phyloP scores from a whole-genome alignment of 768 basidiomycete genomes.

The Leucogyrophana mollusca region DNA sequence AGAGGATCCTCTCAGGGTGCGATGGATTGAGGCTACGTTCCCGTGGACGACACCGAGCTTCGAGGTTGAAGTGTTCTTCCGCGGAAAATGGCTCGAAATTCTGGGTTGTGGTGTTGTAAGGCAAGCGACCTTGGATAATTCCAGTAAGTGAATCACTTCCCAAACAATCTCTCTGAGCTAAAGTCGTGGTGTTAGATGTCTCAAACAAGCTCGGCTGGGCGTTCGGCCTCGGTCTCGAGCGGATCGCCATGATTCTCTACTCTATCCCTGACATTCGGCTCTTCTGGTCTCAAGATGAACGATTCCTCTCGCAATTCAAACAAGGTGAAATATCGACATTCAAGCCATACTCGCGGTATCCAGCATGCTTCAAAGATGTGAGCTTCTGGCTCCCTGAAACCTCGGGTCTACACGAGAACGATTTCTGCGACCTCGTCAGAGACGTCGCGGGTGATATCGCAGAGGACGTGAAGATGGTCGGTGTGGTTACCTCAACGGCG shows the following conservation, averaged over 20 bases:
- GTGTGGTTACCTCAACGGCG: constrained; percentile 15
- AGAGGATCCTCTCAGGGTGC: constrained; percentile 75
- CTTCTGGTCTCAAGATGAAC: constrained; percentile 90
- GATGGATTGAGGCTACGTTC: constrained; percentile 98
- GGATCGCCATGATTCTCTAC: constrained; percentile 97
- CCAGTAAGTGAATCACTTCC: constrained; percentile 77
- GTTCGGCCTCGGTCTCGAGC: constrained; percentile 94
- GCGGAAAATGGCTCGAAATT: constrained; percentile 96
- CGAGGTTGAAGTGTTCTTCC: constrained; percentile 96
- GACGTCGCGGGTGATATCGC: constrained; percentile 91
- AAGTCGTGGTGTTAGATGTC: constrained; percentile 54
- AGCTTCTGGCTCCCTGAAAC: constrained; percentile 84
- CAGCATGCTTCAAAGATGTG: constrained; percentile 90
- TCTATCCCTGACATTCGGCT: constrained; percentile 96
- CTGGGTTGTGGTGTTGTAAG: constrained; percentile 90
- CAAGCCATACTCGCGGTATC: constrained; percentile 90
- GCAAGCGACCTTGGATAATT: constrained; percentile 84
- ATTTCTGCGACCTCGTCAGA: constrained; percentile 93
- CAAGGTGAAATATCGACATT: constrained; percentile 77
- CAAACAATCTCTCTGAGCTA: no score
- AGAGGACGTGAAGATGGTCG: constrained; percentile 84
- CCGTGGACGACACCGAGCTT: constrained; percentile 98
- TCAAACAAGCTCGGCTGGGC: constrained; percentile 93
- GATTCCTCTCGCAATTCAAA: constrained; percentile 86
- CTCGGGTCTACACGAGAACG: constrained; percentile 81